Evolutionary conservation across 2,329 filamentous ascomycete genomes (phyloP).

Genomic region (Sclerotinia minor): DNA sequence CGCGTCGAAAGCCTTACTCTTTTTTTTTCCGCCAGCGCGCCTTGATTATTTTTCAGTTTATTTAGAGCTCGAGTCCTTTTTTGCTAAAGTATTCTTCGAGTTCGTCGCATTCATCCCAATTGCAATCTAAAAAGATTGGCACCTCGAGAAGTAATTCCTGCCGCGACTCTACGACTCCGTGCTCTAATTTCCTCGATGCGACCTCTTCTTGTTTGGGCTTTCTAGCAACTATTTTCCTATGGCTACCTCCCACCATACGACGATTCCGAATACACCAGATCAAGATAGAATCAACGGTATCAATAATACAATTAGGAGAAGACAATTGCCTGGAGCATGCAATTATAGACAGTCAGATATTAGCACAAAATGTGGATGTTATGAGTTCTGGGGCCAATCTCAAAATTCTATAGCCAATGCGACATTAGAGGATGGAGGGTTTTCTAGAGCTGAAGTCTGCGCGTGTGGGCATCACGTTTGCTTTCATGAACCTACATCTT

Average conservation of each 20-base stretch:
- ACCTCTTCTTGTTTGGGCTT: conserved; percentile 24
- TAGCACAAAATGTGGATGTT: conserved; percentile 53
- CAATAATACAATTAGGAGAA: conserved; percentile 30
- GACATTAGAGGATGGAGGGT: conserved; percentile 19
- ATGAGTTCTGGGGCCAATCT: conserved; percentile 53
- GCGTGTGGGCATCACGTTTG: conserved; percentile 59
- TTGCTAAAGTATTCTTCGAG: conserved; percentile 3
- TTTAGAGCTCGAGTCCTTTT: not conserved
- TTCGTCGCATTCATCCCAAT: conserved; percentile 2
- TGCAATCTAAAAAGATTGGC: conserved; percentile 9
- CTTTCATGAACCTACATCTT: conserved; percentile 47
- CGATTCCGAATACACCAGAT: conserved; percentile 38
- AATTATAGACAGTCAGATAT: conserved; percentile 51
- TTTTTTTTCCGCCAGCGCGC: conserved; percentile 29
- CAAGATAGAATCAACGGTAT: conserved; percentile 33
- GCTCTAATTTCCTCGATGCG: conserved; percentile 32
- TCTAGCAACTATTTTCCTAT: conserved; percentile 34
- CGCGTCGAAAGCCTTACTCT: conserved; percentile 30
- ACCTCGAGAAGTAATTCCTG: conserved; percentile 1
- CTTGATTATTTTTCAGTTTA: conserved; percentile 18
- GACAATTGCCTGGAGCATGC: conserved; percentile 51
- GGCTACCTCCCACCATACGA: conserved; percentile 34
- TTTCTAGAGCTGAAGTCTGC: conserved; percentile 42
- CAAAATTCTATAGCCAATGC: conserved; percentile 13
- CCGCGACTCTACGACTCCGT: not conserved